phyloP scores from a whole-genome alignment of 257 asterid genomes.

The Euphrasia confusa region DNA sequence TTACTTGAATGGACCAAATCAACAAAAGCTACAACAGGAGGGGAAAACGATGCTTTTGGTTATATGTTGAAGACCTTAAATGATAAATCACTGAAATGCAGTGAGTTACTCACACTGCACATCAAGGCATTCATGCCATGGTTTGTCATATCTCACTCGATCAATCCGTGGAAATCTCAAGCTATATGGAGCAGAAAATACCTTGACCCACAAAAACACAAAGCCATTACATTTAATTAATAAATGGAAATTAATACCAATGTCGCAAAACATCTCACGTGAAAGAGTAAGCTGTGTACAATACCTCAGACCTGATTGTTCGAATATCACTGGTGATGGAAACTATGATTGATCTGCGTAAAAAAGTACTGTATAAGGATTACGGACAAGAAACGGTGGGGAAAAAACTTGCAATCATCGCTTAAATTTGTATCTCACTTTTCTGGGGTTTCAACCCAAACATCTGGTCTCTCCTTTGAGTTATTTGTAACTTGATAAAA shows the following conservation, averaged over 20 bases:
- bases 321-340: conserved; percentile 97
- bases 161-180: conserved; percentile 98
- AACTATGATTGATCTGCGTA: conserved; percentile 71
- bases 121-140: conserved; percentile 98
- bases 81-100: conserved; percentile 21
- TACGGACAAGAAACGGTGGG: conserved; percentile 27
- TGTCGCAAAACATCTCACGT: conserved; percentile 12
- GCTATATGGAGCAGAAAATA: conserved; percentile 96
- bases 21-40: conserved; percentile 63
- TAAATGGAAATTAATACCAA: conserved; percentile 5
- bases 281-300: conserved; percentile 14
- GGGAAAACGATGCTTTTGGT: conserved; percentile 4
- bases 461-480: conserved; percentile 97
- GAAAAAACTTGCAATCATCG: background rate
- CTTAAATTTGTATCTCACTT: conserved; percentile 45
- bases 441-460: conserved; percentile 98
- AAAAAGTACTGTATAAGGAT: conserved; percentile 23
- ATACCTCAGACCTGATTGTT: conserved; percentile 92
- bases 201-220: conserved; percentile 43
- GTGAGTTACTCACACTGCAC: conserved; percentile 63
- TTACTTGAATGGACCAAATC: conserved; percentile 91
- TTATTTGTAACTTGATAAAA: conserved; percentile 89
- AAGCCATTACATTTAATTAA: conserved; percentile 18
- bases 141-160: conserved; percentile 88
- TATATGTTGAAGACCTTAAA: conserved; percentile 21